These are phyloP conservation scores for Ceratonia siliqua DNA, from an alignment of 306 rosid species.

Conservation along the genomic window DNA sequence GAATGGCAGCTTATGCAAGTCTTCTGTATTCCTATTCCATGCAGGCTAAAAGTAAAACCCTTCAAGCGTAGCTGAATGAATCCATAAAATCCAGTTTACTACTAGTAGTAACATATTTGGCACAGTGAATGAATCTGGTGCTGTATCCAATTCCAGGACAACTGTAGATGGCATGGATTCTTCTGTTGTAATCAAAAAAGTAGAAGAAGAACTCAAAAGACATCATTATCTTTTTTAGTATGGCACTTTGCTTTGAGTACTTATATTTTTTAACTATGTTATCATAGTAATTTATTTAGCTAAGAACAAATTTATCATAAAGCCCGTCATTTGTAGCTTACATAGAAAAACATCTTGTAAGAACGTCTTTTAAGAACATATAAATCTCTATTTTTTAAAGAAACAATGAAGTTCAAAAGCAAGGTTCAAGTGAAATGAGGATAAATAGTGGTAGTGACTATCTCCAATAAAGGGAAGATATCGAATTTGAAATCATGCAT, in stretches of 20 bases:
- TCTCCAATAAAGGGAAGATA: neutral
- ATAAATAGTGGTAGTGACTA: slow-evolving; percentile 2
- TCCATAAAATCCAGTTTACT: slow-evolving; percentile 39
- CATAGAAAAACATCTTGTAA: neutral
- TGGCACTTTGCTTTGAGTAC: too few species aligned
- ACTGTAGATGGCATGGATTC: slow-evolving; percentile 58
- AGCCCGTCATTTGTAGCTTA: neutral
- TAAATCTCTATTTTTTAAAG: neutral
- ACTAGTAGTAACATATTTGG: slow-evolving; percentile 42
- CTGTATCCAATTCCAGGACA: slow-evolving; percentile 44
- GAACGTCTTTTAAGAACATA: neutral
- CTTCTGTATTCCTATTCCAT: slow-evolving; percentile 24
- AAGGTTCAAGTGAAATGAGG: slow-evolving; percentile 2
- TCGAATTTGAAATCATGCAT: slow-evolving; percentile 13
- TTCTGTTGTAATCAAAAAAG: slow-evolving; percentile 62
- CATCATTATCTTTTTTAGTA: slow-evolving; percentile 85
- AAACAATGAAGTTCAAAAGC: neutral
- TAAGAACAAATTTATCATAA: neutral
- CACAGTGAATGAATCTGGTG: slow-evolving; percentile 44
- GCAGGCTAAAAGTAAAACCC: slow-evolving; percentile 61
- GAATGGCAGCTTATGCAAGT: slow-evolving; percentile 15
- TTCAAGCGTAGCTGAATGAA: slow-evolving; percentile 61
- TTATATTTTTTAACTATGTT: slow-evolving; percentile 9
- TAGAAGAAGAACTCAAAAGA: slow-evolving; percentile 83
- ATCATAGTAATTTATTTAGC: neutral